Percentiles rank a stretch among this genome's conserved stretches.
Conservation (phyloP, 768 basidiomycete species). For the Amanita molliuscula region DNA sequence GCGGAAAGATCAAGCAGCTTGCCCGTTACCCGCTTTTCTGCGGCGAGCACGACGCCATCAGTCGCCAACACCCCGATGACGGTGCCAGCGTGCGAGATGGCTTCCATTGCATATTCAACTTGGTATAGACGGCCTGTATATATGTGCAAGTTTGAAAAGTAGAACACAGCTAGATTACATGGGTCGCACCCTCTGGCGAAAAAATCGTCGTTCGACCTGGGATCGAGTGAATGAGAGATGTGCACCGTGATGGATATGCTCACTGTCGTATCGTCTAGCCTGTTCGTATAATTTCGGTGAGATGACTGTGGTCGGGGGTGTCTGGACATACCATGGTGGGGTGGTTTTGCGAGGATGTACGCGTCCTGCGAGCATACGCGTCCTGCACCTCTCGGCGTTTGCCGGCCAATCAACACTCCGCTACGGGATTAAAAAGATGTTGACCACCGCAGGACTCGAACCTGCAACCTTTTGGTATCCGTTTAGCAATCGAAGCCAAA, state of each 20-base stretch:
- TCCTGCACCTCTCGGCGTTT: neutral
- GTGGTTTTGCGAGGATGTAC: neutral
- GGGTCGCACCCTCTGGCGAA: conserved; percentile 81
- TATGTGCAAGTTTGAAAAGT: conserved; percentile 4
- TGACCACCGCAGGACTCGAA: conserved; percentile 95
- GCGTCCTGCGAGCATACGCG: neutral
- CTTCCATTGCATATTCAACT: conserved; percentile 99
- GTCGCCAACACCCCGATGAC: conserved; percentile 88
- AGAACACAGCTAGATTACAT: conserved; percentile 1
- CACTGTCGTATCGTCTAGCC: conserved; percentile 95
- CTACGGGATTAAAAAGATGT: too few relatives aligned
- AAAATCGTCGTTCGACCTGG: conserved; percentile 97
- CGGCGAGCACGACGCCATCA: conserved; percentile 86
- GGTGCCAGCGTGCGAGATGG: conserved; percentile 92
- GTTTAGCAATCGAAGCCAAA: conserved; percentile 79
- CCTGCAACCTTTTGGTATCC: conserved; percentile 90
- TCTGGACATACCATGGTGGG: neutral
- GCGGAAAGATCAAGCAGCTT: conserved; percentile 90
- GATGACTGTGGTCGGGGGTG: neutral
- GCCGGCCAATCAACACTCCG: neutral
- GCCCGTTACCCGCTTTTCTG: conserved; percentile 97
- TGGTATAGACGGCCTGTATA: conserved; percentile 87
- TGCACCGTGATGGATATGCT: conserved; percentile 19
- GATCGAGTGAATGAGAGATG: conserved; percentile 14
- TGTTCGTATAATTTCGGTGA: conserved; percentile 14